Evolutionary conservation across 257 asterid species (phyloP).

Genomic region (Cynanchum wilfordii): DNA sequence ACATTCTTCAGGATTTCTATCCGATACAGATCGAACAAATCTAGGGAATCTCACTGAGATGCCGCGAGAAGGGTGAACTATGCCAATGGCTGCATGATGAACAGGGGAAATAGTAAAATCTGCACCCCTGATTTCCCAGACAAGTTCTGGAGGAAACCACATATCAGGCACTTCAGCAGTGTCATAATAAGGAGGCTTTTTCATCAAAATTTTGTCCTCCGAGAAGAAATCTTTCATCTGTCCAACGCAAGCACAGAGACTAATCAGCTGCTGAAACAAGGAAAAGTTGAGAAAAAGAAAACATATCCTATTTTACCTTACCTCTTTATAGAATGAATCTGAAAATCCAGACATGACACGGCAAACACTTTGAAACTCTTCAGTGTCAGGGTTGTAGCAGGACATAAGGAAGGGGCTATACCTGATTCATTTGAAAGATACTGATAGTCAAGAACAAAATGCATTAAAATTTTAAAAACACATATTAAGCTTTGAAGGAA

Average conservation of each 20-base stretch:
- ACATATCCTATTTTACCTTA: slow-evolving; percentile 8
- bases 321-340: slow-evolving; percentile 81
- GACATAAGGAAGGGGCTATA: slow-evolving; percentile 90
- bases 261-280: not conserved
- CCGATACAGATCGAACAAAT: slow-evolving; percentile 44
- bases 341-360: slow-evolving; percentile 94
- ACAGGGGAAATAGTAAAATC: slow-evolving; percentile 77
- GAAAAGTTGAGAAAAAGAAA: not conserved
- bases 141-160: slow-evolving; percentile 79
- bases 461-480: not conserved
- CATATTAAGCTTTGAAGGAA: not conserved
- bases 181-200: slow-evolving; percentile 64
- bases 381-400: slow-evolving; percentile 79
- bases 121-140: slow-evolving; percentile 83
- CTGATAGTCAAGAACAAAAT: not conserved
- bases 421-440: slow-evolving; percentile 39
- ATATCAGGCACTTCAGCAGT: slow-evolving; percentile 70
- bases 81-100: slow-evolving; percentile 78
- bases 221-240: slow-evolving; percentile 76
- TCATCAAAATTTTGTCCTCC: slow-evolving; percentile 50
- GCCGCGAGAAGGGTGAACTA: slow-evolving; percentile 77
- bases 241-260: slow-evolving; percentile 17
- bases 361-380: slow-evolving; percentile 86
- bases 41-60: slow-evolving; percentile 82
- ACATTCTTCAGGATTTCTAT: slow-evolving; percentile 83